These are phyloP conservation scores for Selenicereus undatus DNA, from an alignment of 148 eudicot genomes.

Conservation along the genomic window DNA sequence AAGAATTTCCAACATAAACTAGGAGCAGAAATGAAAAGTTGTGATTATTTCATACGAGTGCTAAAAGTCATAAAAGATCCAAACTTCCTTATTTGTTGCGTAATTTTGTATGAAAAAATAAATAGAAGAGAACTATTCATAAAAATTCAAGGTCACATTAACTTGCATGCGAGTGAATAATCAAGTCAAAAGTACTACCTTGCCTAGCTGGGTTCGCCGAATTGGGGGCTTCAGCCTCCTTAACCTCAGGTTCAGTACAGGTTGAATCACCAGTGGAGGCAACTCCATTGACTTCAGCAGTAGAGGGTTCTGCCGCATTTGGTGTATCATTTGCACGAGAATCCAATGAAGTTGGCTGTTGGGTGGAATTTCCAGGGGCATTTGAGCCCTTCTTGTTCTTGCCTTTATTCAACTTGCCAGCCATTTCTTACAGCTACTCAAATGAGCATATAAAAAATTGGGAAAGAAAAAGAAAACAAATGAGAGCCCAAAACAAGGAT, in stretches of 20 bases:
- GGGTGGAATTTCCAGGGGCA: slow-evolving; percentile 31
- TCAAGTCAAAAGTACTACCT: slow-evolving; percentile 32
- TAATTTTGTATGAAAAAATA: not conserved
- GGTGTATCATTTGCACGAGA: slow-evolving; percentile 25
- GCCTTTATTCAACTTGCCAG: slow-evolving; percentile 74
- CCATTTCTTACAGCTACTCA: slow-evolving; percentile 39
- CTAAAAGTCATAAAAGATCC: not conserved
- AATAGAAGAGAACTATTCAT: not conserved
- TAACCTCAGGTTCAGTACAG: slow-evolving; percentile 24
- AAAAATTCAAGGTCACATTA: not conserved
- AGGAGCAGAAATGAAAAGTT: not conserved
- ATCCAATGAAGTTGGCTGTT: slow-evolving; percentile 31
- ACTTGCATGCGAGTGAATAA: not conserved
- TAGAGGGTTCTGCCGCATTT: slow-evolving; percentile 13
- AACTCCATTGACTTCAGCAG: slow-evolving; percentile 38
- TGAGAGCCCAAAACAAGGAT: not conserved
- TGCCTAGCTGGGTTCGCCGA: slow-evolving; percentile 43
- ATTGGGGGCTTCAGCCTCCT: slow-evolving; percentile 32
- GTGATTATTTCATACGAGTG: not conserved
- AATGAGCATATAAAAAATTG: not conserved
- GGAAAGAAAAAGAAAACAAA: not conserved
- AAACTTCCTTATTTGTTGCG: not conserved
- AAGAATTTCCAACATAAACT: not conserved
- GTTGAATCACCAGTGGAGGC: slow-evolving; percentile 24
- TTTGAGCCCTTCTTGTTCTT: slow-evolving; percentile 54